Percentiles rank a stretch among this genome's conserved stretches.
Conservation (phyloP, 1,139 yeast genomes). For the Chernovozyma aurita region DNA sequence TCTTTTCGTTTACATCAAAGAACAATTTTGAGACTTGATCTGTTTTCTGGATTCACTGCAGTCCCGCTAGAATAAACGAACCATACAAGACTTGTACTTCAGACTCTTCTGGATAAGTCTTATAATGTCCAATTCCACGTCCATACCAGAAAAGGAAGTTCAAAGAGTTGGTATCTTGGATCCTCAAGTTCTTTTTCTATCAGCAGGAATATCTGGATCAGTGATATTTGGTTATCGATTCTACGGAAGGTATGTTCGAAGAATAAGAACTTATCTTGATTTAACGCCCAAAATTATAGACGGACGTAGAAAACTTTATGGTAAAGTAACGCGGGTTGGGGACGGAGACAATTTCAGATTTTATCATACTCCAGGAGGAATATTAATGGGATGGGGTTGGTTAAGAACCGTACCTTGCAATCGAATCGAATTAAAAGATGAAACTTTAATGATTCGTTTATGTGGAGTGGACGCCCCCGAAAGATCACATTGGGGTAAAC, state of each 20-base stretch:
- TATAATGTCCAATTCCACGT: no score
- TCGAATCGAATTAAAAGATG: constrained; percentile 47
- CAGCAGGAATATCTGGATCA: constrained; percentile 34
- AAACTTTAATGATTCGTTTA: constrained; percentile 63
- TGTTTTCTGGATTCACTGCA: no score
- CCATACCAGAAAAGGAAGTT: not conserved
- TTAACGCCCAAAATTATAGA: constrained; percentile 37
- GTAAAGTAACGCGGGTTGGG: constrained; percentile 87
- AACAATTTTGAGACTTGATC: no score
- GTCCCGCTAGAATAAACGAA: no score
- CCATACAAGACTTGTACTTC: no score
- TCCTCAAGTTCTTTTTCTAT: constrained; percentile 38
- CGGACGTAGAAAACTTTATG: constrained; percentile 45
- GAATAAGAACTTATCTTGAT: constrained; percentile 35
- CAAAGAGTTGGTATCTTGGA: constrained; percentile 20
- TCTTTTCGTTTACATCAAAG: no score
- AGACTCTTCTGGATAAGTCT: no score
- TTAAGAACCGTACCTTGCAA: constrained; percentile 46
- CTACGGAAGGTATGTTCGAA: constrained; percentile 30
- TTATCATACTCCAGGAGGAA: constrained; percentile 92
- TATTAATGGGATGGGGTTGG: constrained; percentile 92
- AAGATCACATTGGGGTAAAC: constrained; percentile 89
- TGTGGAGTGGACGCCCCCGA: constrained; percentile 99
- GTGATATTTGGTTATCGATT: constrained; percentile 27
- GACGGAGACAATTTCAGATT: constrained; percentile 95